phyloP scores from a whole-genome alignment of 2,329 filamentous ascomycete species.

The Hymenoscyphus scutula region DNA sequence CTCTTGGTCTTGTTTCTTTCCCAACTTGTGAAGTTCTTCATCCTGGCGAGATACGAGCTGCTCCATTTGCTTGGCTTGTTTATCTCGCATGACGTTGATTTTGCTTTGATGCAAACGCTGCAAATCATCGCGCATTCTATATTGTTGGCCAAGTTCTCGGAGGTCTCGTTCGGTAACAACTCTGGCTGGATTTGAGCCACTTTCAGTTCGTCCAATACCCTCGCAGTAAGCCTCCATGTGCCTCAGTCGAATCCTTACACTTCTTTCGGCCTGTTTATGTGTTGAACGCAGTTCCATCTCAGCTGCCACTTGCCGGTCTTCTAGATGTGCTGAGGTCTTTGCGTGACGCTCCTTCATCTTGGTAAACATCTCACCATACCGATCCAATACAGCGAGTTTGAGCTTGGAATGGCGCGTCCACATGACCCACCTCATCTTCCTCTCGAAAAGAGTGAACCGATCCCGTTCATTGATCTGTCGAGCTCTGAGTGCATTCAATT shows the following conservation, averaged over 20 bases:
- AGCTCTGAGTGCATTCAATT: conserved; percentile 45
- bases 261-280: conserved; percentile 56
- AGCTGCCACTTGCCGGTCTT: conserved; percentile 60
- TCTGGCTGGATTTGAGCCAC: conserved; percentile 44
- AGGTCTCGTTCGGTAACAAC: conserved; percentile 59
- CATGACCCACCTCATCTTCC: conserved; percentile 49
- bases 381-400: conserved; percentile 47
- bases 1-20: conserved; percentile 47
- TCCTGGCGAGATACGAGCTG: conserved; percentile 56
- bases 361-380: conserved; percentile 47
- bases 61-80: conserved; percentile 60
- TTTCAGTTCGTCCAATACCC: conserved; percentile 45
- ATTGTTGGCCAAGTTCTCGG: conserved; percentile 58
- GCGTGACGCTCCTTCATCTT: conserved; percentile 55
- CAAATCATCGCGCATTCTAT: conserved; percentile 58
- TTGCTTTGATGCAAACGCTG: conserved; percentile 56
- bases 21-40: conserved; percentile 48
- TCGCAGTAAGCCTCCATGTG: conserved; percentile 68
- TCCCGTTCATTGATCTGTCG: conserved; percentile 51
- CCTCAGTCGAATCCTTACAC: conserved; percentile 55
- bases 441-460: conserved; percentile 51
- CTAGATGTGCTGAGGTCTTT: conserved; percentile 53
- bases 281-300: conserved; percentile 58
- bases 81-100: conserved; percentile 65
- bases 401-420: conserved; percentile 49